These are phyloP conservation scores for Dalbergia cochinchinensis DNA, from an alignment of 306 rosid species.

Conservation along the genomic window DNA sequence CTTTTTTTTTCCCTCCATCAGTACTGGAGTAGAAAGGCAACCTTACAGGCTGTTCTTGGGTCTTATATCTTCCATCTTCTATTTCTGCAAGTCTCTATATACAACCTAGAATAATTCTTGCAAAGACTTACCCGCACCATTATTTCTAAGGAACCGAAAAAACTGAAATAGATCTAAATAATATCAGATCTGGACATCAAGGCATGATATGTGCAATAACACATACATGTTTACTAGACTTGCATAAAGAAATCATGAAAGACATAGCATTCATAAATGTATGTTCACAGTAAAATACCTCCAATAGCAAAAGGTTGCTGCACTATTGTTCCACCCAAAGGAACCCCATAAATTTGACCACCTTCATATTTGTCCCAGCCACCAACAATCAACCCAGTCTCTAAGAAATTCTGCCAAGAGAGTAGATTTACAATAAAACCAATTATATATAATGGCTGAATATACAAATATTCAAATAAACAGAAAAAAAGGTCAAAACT, in stretches of 20 bases:
- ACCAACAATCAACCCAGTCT: slow-evolving; percentile 92
- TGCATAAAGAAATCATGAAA: slow-evolving; percentile 2
- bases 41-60: not conserved
- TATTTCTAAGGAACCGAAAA: not conserved
- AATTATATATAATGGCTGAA: slow-evolving; percentile 8
- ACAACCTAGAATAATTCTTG: not conserved
- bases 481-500: not conserved
- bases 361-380: slow-evolving; percentile 99
- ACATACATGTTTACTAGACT: not conserved
- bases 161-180: not conserved
- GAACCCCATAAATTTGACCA: slow-evolving; percentile 88
- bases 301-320: slow-evolving; percentile 95
- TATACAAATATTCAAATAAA: not conserved
- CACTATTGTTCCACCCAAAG: slow-evolving; percentile 89
- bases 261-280: not conserved
- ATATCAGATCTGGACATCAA: not conserved
- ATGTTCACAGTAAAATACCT: slow-evolving; percentile 58
- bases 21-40: not conserved
- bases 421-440: slow-evolving; percentile 41
- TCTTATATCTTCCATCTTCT: not conserved
- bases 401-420: slow-evolving; percentile 73
- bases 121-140: not conserved
- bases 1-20: slow-evolving; percentile 12
- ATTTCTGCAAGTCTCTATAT: slow-evolving; percentile 1
- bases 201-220: slow-evolving; percentile 17